These are phyloP conservation scores for Penicillium sp. DNA, from an alignment of 2,329 filamentous ascomycete species.

Conservation along the genomic window DNA sequence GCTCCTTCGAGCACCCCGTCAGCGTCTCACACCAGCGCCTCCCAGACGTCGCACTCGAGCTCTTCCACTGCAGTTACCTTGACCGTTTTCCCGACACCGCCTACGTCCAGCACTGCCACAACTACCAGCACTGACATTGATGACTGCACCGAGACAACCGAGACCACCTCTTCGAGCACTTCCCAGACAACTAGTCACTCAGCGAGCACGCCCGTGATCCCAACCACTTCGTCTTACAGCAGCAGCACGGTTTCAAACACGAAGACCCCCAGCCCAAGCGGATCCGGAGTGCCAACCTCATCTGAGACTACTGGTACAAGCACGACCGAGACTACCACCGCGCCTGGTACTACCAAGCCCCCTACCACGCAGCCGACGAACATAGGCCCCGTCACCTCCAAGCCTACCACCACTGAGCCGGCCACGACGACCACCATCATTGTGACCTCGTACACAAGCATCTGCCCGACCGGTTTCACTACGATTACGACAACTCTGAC, in stretches of 20 bases:
- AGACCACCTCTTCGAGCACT: slow-evolving; percentile 1
- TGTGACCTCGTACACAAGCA: slow-evolving; percentile 47
- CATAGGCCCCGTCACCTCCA: slow-evolving; percentile 2
- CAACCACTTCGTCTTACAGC: slow-evolving; percentile 14
- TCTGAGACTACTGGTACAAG: slow-evolving; percentile 3
- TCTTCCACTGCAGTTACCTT: not conserved
- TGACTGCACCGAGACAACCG: not conserved
- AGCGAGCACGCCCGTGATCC: slow-evolving; percentile 13
- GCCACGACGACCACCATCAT: slow-evolving; percentile 43
- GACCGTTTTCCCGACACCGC: slow-evolving; percentile 16
- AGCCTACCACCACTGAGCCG: slow-evolving; percentile 24
- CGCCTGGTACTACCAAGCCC: not conserved
- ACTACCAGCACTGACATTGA: not conserved
- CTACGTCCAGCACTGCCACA: not conserved
- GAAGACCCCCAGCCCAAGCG: slow-evolving; percentile 5
- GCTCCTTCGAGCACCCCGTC: not conserved
- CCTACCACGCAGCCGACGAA: not conserved
- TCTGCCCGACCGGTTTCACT: slow-evolving; percentile 50
- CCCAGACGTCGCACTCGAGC: not conserved
- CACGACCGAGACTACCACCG: slow-evolving; percentile 1
- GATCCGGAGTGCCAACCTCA: not conserved
- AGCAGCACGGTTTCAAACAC: not conserved
- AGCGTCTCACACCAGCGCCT: not conserved
- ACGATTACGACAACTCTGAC: slow-evolving; percentile 47
- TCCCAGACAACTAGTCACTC: not conserved